Evolutionary conservation across 192 early-diverging fungal species (phyloP), one percentile per base, ranked within the genome.

Genomic region (Coemansia sp.): DNA sequence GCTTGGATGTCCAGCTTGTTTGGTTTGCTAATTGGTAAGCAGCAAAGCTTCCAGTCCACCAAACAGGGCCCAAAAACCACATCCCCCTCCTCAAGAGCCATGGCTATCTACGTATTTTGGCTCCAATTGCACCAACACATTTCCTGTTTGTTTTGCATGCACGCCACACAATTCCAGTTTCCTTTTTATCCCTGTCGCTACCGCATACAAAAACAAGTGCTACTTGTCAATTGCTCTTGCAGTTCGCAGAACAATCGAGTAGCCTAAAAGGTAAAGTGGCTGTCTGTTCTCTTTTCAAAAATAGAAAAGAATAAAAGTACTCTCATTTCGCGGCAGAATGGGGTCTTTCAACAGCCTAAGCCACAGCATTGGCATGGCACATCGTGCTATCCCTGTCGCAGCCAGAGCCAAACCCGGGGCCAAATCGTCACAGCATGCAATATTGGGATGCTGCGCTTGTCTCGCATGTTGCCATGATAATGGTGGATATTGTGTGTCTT

Each of bases 291-390:
- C 14, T 23, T 23, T 52, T 5, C 48, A 22, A 52, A 52, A 50
- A 52, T 23, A 52, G 1, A 20, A 52, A 20, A 23, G 22, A 19
- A 52, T 52, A 25, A 9, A 52, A 0, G 4, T 52, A 23, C 10
- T 22, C 23, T 20, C 49, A 40, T 40, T 52, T 20, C 49, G 23
- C 49, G 20, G 49, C 49, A 52, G 49, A 52, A 52, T 52, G 49
- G 49, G 42, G 14, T 5, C 42, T 52, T 25, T 6, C 9, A 25
- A 11, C 49, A 4, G 49, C 23, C 49, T 52, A 52, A 52, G 49
- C 49, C 49, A 52, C 49, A 25, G 3, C 20, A 7, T 52, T 13
- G 45, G 19, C 19, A 48, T 48, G 14, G 45, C 45, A 48, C 45
- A 19, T 48, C 45, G n/a, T 2, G 17, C n/a, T 48, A 19, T 19